phyloP scores from a whole-genome alignment of 2,329 filamentous ascomycete species.

The Phialophora tarda region DNA sequence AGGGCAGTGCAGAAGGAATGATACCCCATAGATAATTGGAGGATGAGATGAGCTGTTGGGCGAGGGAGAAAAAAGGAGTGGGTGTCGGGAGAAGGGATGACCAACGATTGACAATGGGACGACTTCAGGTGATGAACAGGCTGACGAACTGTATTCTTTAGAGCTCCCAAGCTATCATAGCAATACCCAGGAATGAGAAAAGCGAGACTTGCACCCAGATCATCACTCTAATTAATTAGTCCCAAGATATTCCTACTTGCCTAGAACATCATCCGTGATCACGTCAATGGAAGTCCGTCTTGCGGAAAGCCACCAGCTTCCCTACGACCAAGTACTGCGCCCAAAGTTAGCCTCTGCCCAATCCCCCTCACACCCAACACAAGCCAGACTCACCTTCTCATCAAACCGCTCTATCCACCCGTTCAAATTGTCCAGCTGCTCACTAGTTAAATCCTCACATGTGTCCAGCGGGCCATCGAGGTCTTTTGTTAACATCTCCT shows the following conservation, averaged over 20 bases:
- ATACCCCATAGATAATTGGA: constrained; percentile 18
- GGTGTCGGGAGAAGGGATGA: constrained; percentile 13
- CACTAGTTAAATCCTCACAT: constrained; percentile 71
- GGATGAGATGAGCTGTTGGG: background rate
- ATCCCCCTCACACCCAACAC: background rate
- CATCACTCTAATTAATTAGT: background rate
- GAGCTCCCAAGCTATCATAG: constrained; percentile 35
- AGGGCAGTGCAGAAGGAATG: constrained; percentile 14
- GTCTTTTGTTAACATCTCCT: constrained; percentile 92
- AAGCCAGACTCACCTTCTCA: constrained; percentile 63
- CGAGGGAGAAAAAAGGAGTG: background rate
- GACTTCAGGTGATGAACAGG: constrained; percentile 11
- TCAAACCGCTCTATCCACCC: constrained; percentile 94
- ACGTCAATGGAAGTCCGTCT: constrained; percentile 43
- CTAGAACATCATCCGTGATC: background rate
- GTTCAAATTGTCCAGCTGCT: constrained; percentile 80
- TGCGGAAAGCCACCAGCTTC: constrained; percentile 71
- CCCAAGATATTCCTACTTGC: background rate
- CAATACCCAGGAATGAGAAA: constrained; percentile 28
- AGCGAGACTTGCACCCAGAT: constrained; percentile 13
- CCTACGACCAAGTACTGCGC: constrained; percentile 83
- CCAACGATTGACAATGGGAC: constrained; percentile 11
- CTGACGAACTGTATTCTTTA: constrained; percentile 29
- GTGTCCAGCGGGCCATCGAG: constrained; percentile 81
- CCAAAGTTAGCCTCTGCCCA: constrained; percentile 4